Conservation (phyloP, 1,139 yeast species). For the Nakaseomyces delphensis region DNA sequence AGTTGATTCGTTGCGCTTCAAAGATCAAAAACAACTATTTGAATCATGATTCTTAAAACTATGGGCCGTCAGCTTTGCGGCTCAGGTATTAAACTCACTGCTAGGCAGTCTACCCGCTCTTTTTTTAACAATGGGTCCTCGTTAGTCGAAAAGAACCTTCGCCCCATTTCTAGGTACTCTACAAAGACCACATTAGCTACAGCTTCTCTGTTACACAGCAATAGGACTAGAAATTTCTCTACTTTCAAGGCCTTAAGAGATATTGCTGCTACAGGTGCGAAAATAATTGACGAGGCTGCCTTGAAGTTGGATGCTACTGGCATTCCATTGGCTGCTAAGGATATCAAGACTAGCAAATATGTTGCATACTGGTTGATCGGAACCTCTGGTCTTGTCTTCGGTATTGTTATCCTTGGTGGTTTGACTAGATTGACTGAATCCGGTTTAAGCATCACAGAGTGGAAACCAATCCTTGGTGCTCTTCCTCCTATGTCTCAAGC, state of each 20-base stretch:
- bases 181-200: neutral
- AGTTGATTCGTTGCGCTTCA: too few species aligned
- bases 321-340: constrained; percentile 6
- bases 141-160: neutral
- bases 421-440: constrained; percentile 91
- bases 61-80: constrained; percentile 4
- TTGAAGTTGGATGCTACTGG: constrained; percentile 2
- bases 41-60: neutral
- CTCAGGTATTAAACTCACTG: neutral
- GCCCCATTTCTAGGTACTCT: neutral
- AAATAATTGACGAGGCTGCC: constrained; percentile 5
- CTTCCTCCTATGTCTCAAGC: constrained; percentile 73
- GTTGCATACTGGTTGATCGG: constrained; percentile 89
- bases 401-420: constrained; percentile 95
- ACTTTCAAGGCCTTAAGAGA: neutral
- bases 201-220: neutral
- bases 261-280: constrained; percentile 5
- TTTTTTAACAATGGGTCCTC: neutral
- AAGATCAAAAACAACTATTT: too few species aligned
- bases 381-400: constrained; percentile 85
- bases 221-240: neutral
- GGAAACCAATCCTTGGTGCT: constrained; percentile 97
- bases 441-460: constrained; percentile 92
- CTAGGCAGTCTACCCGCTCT: constrained; percentile 2
- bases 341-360: constrained; percentile 15